Conservation (phyloP, 1,284 basidiomycete species). For the Neonothopanus nambi region DNA sequence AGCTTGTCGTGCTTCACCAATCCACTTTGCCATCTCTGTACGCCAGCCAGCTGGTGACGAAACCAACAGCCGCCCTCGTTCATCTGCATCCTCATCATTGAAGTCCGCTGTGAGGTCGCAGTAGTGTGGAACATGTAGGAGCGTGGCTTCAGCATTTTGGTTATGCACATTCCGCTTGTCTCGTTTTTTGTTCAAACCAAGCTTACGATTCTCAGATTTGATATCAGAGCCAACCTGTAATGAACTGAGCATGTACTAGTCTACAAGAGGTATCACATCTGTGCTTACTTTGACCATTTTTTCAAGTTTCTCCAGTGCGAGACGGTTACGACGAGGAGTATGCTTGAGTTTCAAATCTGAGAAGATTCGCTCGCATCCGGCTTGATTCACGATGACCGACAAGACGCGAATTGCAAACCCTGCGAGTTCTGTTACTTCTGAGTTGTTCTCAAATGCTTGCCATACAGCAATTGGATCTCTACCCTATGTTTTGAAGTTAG, state of each 20-base stretch:
- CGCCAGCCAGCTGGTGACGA: background rate
- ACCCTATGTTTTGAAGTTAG: background rate
- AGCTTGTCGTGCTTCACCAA: constrained; percentile 2
- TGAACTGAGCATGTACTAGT: background rate
- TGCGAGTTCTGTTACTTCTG: background rate
- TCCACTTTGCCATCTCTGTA: constrained; percentile 4
- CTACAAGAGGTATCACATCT: background rate
- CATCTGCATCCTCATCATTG: constrained; percentile 8
- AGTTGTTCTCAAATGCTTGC: background rate
- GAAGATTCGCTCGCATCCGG: constrained; percentile 7
- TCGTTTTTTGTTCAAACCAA: background rate
- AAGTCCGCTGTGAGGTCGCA: constrained; percentile 8
- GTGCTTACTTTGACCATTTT: constrained; percentile 2
- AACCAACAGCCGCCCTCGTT: constrained; percentile 5
- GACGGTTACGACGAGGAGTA: background rate
- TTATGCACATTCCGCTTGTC: background rate
- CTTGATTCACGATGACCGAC: constrained; percentile 6
- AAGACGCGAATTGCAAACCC: constrained; percentile 3
- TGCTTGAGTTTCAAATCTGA: background rate
- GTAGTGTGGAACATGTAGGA: constrained; percentile 9
- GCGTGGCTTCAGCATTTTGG: background rate
- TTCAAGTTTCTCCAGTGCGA: constrained; percentile 3
- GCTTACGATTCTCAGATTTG: background rate
- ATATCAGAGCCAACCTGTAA: constrained; percentile 4
- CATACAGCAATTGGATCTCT: background rate